These are phyloP conservation scores for Angophora floribunda DNA, from an alignment of 345 rosid species.

Conservation along the genomic window DNA sequence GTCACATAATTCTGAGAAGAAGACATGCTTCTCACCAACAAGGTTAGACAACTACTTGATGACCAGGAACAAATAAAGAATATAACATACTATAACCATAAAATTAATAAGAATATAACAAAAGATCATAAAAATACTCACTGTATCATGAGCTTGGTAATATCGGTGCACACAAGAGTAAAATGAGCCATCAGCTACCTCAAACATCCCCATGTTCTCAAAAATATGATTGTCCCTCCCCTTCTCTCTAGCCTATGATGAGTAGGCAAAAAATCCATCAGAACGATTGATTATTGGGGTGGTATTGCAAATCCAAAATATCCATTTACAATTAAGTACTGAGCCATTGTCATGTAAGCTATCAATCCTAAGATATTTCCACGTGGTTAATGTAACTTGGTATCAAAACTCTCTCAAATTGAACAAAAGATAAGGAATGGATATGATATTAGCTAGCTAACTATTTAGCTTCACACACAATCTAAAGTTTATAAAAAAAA, in stretches of 20 bases:
- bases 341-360: neutral
- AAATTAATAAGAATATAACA: neutral
- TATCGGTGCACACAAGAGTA: neutral
- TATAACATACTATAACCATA: neutral
- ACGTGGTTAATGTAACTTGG: neutral
- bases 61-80: conserved; percentile 15
- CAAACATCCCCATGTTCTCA: neutral
- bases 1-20: conserved; percentile 33
- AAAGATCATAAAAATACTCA: neutral
- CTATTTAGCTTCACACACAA: neutral
- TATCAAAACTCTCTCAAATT: neutral
- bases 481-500: neutral
- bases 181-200: neutral
- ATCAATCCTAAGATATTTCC: neutral
- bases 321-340: neutral
- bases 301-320: neutral
- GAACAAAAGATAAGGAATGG: neutral
- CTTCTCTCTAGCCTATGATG: neutral
- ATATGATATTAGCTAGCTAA: neutral
- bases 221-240: neutral
- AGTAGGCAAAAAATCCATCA: neutral
- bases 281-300: neutral
- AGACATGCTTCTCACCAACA: conserved; percentile 36
- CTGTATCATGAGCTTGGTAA: neutral
- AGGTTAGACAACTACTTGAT: conserved; percentile 10